Evolutionary conservation across 2,329 filamentous ascomycete species (phyloP).

Genomic region (Penicillium occitanis): DNA sequence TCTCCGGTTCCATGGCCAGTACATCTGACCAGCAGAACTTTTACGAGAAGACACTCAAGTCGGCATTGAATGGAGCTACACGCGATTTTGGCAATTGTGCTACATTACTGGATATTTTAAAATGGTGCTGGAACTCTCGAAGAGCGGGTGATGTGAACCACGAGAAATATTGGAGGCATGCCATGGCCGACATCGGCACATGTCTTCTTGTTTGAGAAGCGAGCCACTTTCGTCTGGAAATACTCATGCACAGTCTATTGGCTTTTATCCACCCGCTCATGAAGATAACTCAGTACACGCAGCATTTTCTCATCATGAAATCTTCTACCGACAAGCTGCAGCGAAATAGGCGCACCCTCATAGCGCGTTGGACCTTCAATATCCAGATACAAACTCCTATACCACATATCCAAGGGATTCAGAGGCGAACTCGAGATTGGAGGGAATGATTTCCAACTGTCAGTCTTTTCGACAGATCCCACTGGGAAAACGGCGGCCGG

Average conservation of each 20-base stretch:
- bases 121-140: conserved; percentile 16
- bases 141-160: not conserved
- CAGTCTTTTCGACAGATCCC: conserved; percentile 35
- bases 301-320: conserved; percentile 47
- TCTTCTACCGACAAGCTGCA: conserved; percentile 17
- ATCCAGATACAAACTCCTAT: conserved; percentile 47
- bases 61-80: conserved; percentile 23
- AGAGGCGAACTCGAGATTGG: conserved; percentile 38
- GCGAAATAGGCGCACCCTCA: conserved; percentile 17
- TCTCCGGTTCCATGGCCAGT: conserved; percentile 23
- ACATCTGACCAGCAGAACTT: conserved; percentile 19
- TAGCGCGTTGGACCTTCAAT: conserved; percentile 43
- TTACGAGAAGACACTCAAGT: conserved; percentile 14
- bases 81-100: conserved; percentile 22
- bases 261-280: not conserved
- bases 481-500: conserved; percentile 39
- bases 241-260: not conserved
- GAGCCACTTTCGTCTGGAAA: not conserved
- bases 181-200: conserved; percentile 14
- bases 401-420: conserved; percentile 49
- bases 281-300: not conserved
- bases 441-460: conserved; percentile 42
- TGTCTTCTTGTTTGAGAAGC: conserved; percentile 14
- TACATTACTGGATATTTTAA: conserved; percentile 14
- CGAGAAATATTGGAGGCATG: conserved; percentile 11